These are phyloP conservation scores for Graphiopsis chlorocephala DNA, from an alignment of 2,329 filamentous ascomycete species.

Conservation along the genomic window DNA sequence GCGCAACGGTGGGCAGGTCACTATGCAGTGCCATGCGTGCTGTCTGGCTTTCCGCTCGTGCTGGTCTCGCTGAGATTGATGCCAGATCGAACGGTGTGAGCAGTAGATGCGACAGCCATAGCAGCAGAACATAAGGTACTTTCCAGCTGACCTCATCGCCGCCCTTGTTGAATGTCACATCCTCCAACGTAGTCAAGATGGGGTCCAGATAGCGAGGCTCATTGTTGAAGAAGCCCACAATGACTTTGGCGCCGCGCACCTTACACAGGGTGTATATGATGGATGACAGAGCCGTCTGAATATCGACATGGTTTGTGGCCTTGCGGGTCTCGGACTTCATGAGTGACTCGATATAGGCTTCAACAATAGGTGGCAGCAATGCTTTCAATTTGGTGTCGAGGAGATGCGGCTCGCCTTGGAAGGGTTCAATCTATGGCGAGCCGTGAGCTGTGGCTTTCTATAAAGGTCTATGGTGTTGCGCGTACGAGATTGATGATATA, in stretches of 20 bases:
- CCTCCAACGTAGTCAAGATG: conserved; percentile 55
- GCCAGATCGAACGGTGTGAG: conserved; percentile 83
- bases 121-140: conserved; percentile 78
- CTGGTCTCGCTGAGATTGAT: conserved; percentile 62
- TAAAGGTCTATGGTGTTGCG: neutral
- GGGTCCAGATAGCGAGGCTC: conserved; percentile 82
- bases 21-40: conserved; percentile 46
- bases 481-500: conserved; percentile 38
- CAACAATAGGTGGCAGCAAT: conserved; percentile 71
- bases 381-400: conserved; percentile 78
- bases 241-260: conserved; percentile 87
- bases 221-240: conserved; percentile 85
- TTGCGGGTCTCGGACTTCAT: conserved; percentile 26
- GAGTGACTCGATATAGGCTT: conserved; percentile 71
- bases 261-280: conserved; percentile 92
- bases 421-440: conserved; percentile 66
- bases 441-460: conserved; percentile 20
- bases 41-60: neutral
- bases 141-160: conserved; percentile 59
- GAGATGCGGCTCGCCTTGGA: conserved; percentile 92
- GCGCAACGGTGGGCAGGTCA: conserved; percentile 66
- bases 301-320: conserved; percentile 33
- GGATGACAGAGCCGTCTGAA: conserved; percentile 70
- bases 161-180: conserved; percentile 17
- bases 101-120: conserved; percentile 65